Conservation (phyloP, 805 yeast species). For the Metschnikowia drakensbergensis region DNA sequence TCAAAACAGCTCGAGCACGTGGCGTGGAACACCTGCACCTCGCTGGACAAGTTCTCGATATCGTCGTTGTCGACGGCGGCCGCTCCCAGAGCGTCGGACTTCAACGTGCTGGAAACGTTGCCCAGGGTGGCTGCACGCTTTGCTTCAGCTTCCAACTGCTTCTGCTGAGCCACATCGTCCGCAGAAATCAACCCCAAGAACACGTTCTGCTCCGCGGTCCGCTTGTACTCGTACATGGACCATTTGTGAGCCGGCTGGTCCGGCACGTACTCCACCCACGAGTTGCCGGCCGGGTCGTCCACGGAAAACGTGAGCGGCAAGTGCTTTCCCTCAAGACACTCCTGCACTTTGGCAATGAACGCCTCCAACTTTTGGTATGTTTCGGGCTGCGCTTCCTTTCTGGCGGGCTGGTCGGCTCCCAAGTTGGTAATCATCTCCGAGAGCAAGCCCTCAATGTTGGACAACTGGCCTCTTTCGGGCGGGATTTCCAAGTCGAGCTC, state of each 20-base stretch:
- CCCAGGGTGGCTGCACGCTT: conserved; percentile 40
- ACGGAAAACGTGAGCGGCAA: conserved; percentile 74
- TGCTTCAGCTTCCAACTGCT: conserved; percentile 46
- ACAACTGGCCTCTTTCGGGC: conserved; percentile 87
- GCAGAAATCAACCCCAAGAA: conserved; percentile 75
- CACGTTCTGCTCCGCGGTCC: conserved; percentile 87
- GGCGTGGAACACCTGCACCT: conserved; percentile 89
- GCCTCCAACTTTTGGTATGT: conserved; percentile 69
- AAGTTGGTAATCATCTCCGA: conserved; percentile 81
- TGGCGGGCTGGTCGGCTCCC: conserved; percentile 71
- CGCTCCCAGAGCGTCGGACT: conserved; percentile 7
- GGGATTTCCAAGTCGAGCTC: conserved; percentile 94
- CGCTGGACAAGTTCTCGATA: conserved; percentile 80
- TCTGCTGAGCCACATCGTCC: conserved; percentile 51
- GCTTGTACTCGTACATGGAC: conserved; percentile 75
- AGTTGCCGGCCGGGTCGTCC: conserved; percentile 96
- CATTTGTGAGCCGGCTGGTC: conserved; percentile 88
- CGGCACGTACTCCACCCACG: conserved; percentile 89
- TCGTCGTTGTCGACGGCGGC: conserved; percentile 58
- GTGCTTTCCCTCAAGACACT: conserved; percentile 61
- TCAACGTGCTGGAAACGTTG: conserved; percentile 25
- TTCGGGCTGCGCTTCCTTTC: conserved; percentile 73
- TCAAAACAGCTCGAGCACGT: conserved; percentile 87
- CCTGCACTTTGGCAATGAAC: conserved; percentile 58
- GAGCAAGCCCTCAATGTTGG: conserved; percentile 87